Evolutionary conservation across 129 eudicot species (phyloP), one percentile per base, ranked within the genome.

Genomic region (Artemisia tridentata): DNA sequence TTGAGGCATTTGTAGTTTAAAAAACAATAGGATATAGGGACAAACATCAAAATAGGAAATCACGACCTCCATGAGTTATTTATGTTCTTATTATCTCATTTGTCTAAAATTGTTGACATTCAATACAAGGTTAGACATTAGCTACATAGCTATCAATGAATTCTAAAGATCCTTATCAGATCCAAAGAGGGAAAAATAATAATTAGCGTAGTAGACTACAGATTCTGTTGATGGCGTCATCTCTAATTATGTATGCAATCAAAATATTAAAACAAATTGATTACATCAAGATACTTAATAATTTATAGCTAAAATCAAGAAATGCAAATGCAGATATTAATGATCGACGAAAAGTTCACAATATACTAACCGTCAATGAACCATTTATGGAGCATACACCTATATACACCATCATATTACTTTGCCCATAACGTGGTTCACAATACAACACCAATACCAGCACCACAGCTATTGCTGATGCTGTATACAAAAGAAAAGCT

Each of bases 381-480:
- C 98, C 98, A 75, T 86, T 80, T 68, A 92, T 78, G 73, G 97
- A 91, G 75, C 97, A 91, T 57, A 91, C 86, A 49, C 96, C 98
- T 18, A 92, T 86, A 75, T 88, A 92, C 72, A 92, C 84, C 96
- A 92, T 69, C 85, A 92, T 84, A 74, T 88, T 92, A 75, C 89
- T 82, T 72, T 88, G 96, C 60, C 96, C 98, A 75, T 74, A 86
- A 45, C 95, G 96, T 8, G 98, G 87, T 75, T 87, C 98, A 79
- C 89, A 88, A 64, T 82, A 84, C 85, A 92, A 78, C 64, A 92
- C 92, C 66, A 92, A 83, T 31, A 83, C 91, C 86, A 92, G 73
- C 4, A 85, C 91, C 64, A 86, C 81, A 69, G 89, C 89, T 59
- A 86, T 63, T 68, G 91, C 95, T 61, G 91, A 89, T 29, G 98